A percentile compares a stretch with the other conserved stretches of the same genome.
phyloP scores from a whole-genome alignment of 2,329 filamentous ascomycete species.

The Penicillium italicum region DNA sequence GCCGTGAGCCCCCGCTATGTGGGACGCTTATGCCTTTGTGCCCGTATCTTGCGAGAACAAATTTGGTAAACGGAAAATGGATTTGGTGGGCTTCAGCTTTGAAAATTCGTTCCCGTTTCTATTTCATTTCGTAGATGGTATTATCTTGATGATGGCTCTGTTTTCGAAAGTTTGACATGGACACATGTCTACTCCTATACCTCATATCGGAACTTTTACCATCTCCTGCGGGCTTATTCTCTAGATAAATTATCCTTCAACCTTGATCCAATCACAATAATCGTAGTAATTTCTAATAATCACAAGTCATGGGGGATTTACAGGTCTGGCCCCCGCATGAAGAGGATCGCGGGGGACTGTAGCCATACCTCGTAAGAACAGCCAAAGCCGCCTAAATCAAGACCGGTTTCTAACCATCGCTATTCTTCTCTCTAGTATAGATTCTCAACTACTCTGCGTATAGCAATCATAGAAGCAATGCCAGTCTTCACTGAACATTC shows the following conservation, averaged over 20 bases:
- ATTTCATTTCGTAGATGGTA: neutral
- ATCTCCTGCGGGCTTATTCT: neutral
- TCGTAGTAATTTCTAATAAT: neutral
- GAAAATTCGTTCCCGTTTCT: neutral
- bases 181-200: neutral
- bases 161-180: neutral
- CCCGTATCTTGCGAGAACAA: neutral
- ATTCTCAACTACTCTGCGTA: neutral
- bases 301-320: neutral
- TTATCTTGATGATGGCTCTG: neutral
- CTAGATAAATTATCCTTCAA: neutral
- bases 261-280: neutral
- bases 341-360: neutral
- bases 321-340: neutral
- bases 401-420: neutral
- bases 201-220: neutral
- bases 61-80: neutral
- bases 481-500: conserved; percentile 38
- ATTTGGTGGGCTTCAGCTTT: neutral
- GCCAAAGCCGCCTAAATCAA: neutral
- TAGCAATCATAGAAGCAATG: conserved; percentile 23
- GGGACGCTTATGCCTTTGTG: neutral
- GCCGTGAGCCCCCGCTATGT: neutral
- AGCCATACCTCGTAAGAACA: neutral
- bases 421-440: neutral